phyloP scores from a whole-genome alignment of 441 rosid genomes.

The Gossypium schwendimanii region DNA sequence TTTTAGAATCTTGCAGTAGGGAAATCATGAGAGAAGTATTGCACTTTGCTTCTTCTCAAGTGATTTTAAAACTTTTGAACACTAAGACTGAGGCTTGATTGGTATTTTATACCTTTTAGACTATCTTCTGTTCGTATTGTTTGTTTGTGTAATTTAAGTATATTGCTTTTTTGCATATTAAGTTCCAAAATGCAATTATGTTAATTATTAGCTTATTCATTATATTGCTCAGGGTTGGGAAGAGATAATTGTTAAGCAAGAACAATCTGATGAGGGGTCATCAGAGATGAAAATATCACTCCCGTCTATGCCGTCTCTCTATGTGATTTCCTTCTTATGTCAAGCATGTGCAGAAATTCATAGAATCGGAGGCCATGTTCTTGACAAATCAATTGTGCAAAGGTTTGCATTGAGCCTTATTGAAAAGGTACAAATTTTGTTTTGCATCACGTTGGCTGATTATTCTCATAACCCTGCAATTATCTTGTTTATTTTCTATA shows the following conservation, averaged over 20 bases:
- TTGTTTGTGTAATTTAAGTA: not conserved
- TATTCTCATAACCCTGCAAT: not conserved
- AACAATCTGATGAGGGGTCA: slow-evolving; percentile 52
- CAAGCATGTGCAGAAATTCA: slow-evolving; percentile 97
- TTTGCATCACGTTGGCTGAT: slow-evolving; percentile 1
- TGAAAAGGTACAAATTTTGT: slow-evolving; percentile 59
- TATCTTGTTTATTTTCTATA: not conserved
- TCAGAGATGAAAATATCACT: slow-evolving; percentile 87
- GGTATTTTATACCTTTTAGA: not conserved
- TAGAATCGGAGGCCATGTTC: slow-evolving; percentile 95
- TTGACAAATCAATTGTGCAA: slow-evolving; percentile 77
- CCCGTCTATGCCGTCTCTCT: slow-evolving; percentile 93
- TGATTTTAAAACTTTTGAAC: slow-evolving; percentile 2
- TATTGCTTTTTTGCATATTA: not conserved
- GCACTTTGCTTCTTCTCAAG: not conserved
- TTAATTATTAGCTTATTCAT: slow-evolving; percentile 12
- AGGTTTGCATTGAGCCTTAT: slow-evolving; percentile 64
- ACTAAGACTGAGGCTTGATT: not conserved
- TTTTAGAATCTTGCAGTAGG: not conserved
- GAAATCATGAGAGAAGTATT: not conserved
- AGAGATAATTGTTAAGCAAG: slow-evolving; percentile 85
- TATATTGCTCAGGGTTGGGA: slow-evolving; percentile 84
- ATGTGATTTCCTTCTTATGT: slow-evolving; percentile 74
- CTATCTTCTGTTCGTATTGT: not conserved
- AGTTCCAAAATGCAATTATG: not conserved